Evolutionary conservation across 257 asterid genomes (phyloP).

Genomic region (Nicotiana knightiana): DNA sequence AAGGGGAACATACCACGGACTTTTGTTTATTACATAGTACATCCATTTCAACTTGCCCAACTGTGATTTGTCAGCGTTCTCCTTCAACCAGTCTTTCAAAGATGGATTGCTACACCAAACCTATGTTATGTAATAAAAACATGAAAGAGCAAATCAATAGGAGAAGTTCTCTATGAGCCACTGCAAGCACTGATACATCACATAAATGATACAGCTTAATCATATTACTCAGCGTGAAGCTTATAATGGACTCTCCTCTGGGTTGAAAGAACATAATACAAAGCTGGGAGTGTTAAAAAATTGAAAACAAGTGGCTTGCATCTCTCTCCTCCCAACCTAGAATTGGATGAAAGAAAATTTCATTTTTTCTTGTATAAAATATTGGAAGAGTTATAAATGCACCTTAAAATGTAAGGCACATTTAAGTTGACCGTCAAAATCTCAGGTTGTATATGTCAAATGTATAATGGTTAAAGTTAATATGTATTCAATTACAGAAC

Average conservation of each 20-base stretch:
- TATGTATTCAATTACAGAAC: neutral
- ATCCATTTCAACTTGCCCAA: conserved; percentile 72
- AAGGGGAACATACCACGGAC: conserved; percentile 68
- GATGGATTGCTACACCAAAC: conserved; percentile 88
- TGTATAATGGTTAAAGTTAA: neutral
- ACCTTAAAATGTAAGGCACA: neutral
- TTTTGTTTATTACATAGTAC: conserved; percentile 73
- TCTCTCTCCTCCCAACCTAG: no score
- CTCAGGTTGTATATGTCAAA: neutral
- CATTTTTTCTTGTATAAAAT: neutral
- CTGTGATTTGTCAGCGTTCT: conserved; percentile 56
- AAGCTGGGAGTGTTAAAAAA: neutral
- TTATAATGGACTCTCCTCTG: neutral
- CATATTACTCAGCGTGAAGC: neutral
- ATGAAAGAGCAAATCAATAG: neutral
- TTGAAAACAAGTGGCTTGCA: no score
- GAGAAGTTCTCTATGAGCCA: neutral
- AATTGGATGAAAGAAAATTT: no score
- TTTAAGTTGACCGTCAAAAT: neutral
- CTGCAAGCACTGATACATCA: neutral
- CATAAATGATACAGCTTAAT: neutral
- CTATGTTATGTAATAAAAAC: conserved; percentile 33
- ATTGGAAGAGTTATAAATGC: neutral
- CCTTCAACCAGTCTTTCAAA: conserved; percentile 80
- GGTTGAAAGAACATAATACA: neutral